Conservation (phyloP, 2,329 filamentous ascomycete species). For the Xylariaceae sp. region DNA sequence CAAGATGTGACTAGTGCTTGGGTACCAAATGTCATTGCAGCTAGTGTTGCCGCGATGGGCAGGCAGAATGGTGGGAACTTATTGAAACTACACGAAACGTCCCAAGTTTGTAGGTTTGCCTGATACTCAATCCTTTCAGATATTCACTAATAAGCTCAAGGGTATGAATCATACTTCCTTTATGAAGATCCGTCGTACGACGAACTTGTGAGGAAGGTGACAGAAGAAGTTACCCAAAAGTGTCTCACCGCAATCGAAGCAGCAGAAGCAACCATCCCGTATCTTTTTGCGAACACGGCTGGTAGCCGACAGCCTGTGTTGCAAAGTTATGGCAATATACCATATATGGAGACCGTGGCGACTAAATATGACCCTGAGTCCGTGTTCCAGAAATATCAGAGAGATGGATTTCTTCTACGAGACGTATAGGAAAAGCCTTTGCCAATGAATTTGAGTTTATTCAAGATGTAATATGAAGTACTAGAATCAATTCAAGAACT, state of each 20-base stretch:
- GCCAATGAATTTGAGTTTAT: too few relatives aligned
- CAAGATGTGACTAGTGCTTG: constrained; percentile 14
- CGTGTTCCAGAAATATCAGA: constrained; percentile 19
- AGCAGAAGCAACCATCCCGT: constrained; percentile 13
- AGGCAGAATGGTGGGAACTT: constrained; percentile 20
- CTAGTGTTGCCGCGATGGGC: constrained; percentile 16
- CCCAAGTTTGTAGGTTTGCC: constrained; percentile 18
- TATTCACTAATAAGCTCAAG: neutral
- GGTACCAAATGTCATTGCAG: constrained; percentile 20
- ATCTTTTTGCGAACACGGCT: constrained; percentile 19
- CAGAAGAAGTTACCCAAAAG: constrained; percentile 12
- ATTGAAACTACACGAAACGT: constrained; percentile 13
- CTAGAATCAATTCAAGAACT: too few relatives aligned
- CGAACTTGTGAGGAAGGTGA: constrained; percentile 12
- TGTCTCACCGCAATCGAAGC: constrained; percentile 11
- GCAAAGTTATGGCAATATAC: constrained; percentile 15
- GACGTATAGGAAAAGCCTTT: constrained; percentile 4
- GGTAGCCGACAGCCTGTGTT: constrained; percentile 16
- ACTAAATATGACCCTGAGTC: constrained; percentile 19
- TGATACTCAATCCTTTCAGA: too few relatives aligned
- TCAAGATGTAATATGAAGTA: too few relatives aligned
- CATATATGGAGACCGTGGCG: constrained; percentile 14
- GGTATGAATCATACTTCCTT: constrained; percentile 21
- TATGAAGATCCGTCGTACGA: constrained; percentile 17
- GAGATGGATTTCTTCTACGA: constrained; percentile 19